Evolutionary conservation across 257 asterid genomes (phyloP).

Genomic region (Petrea volubilis): DNA sequence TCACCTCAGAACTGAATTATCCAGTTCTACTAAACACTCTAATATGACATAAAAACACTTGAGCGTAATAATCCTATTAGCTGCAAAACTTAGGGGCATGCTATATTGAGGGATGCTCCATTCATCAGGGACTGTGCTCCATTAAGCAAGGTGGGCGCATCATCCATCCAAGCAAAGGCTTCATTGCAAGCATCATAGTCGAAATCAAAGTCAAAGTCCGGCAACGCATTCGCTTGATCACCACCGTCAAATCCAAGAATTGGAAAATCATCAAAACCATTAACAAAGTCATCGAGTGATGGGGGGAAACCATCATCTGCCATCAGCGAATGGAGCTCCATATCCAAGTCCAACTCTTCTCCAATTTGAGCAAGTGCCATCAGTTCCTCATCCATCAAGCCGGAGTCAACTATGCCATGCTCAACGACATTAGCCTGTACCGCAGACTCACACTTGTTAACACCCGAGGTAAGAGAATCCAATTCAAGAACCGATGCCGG

Average conservation of each 20-base stretch:
- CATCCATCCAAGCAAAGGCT: constrained; percentile 60
- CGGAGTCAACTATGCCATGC: constrained; percentile 13
- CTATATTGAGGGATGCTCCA: constrained; percentile 58
- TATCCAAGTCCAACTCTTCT: constrained; percentile 50
- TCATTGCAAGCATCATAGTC: constrained; percentile 53
- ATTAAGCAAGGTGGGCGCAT: constrained; percentile 18
- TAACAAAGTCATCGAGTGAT: constrained; percentile 42
- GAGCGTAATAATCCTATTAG: constrained; percentile 7
- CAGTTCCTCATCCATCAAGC: constrained; percentile 33
- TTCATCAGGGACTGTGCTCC: constrained; percentile 32
- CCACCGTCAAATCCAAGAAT: constrained; percentile 40
- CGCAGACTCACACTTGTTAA: constrained; percentile 8
- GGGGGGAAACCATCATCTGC: constrained; percentile 27
- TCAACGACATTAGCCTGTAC: constrained; percentile 18
- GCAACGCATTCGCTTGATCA: constrained; percentile 33
- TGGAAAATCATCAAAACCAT: constrained; percentile 49
- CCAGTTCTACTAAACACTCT: constrained; percentile 26
- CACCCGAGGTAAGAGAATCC: constrained; percentile 39
- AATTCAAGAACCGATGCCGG: constrained; percentile 57
- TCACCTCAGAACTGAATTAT: constrained; percentile 32
- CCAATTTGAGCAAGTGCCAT: constrained; percentile 46
- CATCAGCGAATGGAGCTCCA: constrained; percentile 48
- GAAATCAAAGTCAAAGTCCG: constrained; percentile 63
- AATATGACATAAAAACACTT: constrained; percentile 15
- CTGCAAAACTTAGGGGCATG: constrained; percentile 97